Base-by-base conservation (phyloP, 495 filamentous ascomycete species). In the Pyrenula aspistea region DNA sequence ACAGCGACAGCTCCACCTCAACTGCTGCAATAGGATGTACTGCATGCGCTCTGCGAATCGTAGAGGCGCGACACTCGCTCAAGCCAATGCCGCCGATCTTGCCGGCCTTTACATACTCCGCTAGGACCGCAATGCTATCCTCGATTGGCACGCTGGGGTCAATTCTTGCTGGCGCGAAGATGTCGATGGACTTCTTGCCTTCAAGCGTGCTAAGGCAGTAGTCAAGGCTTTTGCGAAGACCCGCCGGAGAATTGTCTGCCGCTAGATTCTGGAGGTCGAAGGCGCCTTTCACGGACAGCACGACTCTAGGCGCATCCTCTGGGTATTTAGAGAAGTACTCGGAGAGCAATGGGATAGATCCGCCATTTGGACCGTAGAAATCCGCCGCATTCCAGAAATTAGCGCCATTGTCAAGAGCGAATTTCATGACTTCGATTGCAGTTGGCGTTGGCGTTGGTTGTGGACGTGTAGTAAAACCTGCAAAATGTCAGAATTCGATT, bases 361-460 rank as follows among this genome's bases (percentile, higher is more conserved):
- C 89, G 73, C 75, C 73, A 22, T 85, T 78, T 0, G 82, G 74
- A 51, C 89, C 89, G 69, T 94, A 94, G 63, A 94, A 77, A 60
- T 90, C 85, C 61, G 84, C 87, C 49, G 77, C 88, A 64, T 91
- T 91, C 87, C 87, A 92, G 68, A 88, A 82, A 68, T 82, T 86
- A 68, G 76, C 77, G 25, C 88, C 87, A 11, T 72, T 69, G n/a
- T 72, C 63, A 53, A 93, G 73, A 12, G 89, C 75, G 21, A 82
- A 76, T 59, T 79, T 81, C 70, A 93, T 75, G 4, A 85, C 78
- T 57, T 78, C 77, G 64, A 92, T 84, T 58, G 84, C 77, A 63
- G 83, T 73, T 24, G 83, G 78, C 31, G 83, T 67, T 1, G 83
- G 62, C 1, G 76, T 70, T 1, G 81, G 83, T 2, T 75, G 62